These are phyloP conservation scores for Penicillium soppii DNA, from an alignment of 495 filamentous ascomycete genomes.

Conservation along the genomic window DNA sequence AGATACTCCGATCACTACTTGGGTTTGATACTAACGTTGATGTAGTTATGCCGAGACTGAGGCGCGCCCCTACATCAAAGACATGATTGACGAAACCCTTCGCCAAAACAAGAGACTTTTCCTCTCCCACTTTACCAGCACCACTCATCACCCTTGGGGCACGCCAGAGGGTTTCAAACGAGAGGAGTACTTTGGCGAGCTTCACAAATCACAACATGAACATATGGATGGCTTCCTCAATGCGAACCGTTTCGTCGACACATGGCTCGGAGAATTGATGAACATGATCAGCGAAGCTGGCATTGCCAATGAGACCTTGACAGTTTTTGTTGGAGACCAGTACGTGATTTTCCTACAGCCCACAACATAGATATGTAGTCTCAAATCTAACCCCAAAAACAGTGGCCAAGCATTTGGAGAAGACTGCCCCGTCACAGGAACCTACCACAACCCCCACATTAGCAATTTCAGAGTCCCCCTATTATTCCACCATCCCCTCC, in stretches of 20 bases:
- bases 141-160: slow-evolving; percentile 47
- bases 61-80: slow-evolving; percentile 41
- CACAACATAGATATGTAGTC: too few species aligned
- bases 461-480: slow-evolving; percentile 46
- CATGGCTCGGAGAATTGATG: slow-evolving; percentile 48
- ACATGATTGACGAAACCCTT: slow-evolving; percentile 40
- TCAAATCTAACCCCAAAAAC: slow-evolving; percentile 28
- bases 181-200: slow-evolving; percentile 32
- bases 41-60: slow-evolving; percentile 37
- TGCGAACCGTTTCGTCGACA: slow-evolving; percentile 40
- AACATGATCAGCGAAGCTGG: slow-evolving; percentile 44
- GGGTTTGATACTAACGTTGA: slow-evolving; percentile 27
- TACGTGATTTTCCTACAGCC: slow-evolving; percentile 21
- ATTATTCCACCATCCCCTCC: slow-evolving; percentile 42
- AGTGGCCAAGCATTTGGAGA: slow-evolving; percentile 41
- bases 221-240: slow-evolving; percentile 44
- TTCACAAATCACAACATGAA: slow-evolving; percentile 25
- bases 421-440: slow-evolving; percentile 37
- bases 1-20: slow-evolving; percentile 17
- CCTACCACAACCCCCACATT: slow-evolving; percentile 47
- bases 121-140: slow-evolving; percentile 46
- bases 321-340: slow-evolving; percentile 50
- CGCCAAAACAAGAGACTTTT: slow-evolving; percentile 41
- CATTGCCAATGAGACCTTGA: slow-evolving; percentile 46
- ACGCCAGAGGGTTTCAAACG: slow-evolving; percentile 32